Evolutionary conservation across 495 filamentous ascomycete species (phyloP).

Genomic region (Evernia prunastri): DNA sequence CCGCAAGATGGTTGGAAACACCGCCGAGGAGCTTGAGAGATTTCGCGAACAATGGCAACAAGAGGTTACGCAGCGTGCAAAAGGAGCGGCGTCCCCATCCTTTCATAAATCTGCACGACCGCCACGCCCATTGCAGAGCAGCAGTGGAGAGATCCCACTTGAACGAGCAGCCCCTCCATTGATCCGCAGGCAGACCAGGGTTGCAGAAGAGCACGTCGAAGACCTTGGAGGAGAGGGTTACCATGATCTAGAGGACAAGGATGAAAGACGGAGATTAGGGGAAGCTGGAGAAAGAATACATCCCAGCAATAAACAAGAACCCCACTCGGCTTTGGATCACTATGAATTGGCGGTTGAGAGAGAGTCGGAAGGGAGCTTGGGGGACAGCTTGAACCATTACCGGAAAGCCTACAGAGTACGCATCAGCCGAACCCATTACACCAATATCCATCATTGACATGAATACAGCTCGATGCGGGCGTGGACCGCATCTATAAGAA

Average conservation of each 20-base stretch:
- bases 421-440: slow-evolving; percentile 12
- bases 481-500: slow-evolving; percentile 83
- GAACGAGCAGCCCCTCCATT: slow-evolving; percentile 32
- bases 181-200: slow-evolving; percentile 31
- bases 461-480: slow-evolving; percentile 61
- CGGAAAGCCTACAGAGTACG: slow-evolving; percentile 78
- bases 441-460: slow-evolving; percentile 22
- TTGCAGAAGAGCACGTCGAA: slow-evolving; percentile 39
- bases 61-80: slow-evolving; percentile 60
- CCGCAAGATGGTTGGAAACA: slow-evolving; percentile 37
- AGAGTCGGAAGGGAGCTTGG: slow-evolving; percentile 75
- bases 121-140: slow-evolving; percentile 25
- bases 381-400: slow-evolving; percentile 85
- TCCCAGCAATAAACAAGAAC: slow-evolving; percentile 41
- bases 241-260: slow-evolving; percentile 40
- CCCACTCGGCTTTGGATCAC: slow-evolving; percentile 77
- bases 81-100: slow-evolving; percentile 24
- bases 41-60: slow-evolving; percentile 80
- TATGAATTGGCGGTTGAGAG: slow-evolving; percentile 89
- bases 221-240: slow-evolving; percentile 38
- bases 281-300: slow-evolving; percentile 29
- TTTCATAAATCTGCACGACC: slow-evolving; percentile 27
- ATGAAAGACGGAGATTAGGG: slow-evolving; percentile 38
- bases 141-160: slow-evolving; percentile 22
- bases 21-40: slow-evolving; percentile 65